Evolutionary conservation across 2,329 filamentous ascomycete genomes (phyloP).

Genomic region (Ceratocystis huliohia): DNA sequence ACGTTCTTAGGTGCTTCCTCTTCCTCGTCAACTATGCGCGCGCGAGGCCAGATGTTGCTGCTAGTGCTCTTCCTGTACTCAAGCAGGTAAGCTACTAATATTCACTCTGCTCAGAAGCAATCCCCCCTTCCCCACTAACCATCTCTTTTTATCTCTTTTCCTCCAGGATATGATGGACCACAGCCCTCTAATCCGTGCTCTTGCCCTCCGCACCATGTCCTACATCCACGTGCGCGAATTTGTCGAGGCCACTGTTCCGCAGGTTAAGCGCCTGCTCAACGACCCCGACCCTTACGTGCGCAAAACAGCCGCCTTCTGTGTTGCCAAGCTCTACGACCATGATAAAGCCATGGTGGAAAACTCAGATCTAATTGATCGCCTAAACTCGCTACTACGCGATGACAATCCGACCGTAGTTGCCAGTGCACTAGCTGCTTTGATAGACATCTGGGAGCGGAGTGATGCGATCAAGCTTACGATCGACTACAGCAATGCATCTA

Average conservation of each 20-base stretch:
- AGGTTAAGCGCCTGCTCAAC: slow-evolving; percentile 69
- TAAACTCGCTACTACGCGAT: slow-evolving; percentile 82
- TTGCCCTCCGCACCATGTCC: slow-evolving; percentile 88
- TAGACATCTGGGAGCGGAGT: slow-evolving; percentile 97
- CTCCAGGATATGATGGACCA: slow-evolving; percentile 77
- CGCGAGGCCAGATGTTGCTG: slow-evolving; percentile 82
- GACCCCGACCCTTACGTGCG: slow-evolving; percentile 91
- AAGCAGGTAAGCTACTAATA: slow-evolving; percentile 36
- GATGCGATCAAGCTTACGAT: slow-evolving; percentile 97
- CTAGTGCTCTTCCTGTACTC: slow-evolving; percentile 82
- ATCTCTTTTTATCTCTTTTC: background rate
- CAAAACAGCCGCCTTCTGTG: slow-evolving; percentile 91
- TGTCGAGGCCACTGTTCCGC: slow-evolving; percentile 75
- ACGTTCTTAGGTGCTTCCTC: slow-evolving; percentile 73
- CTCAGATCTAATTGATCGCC: slow-evolving; percentile 80
- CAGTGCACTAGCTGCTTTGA: slow-evolving; percentile 76
- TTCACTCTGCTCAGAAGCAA: background rate
- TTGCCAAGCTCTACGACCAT: slow-evolving; percentile 96
- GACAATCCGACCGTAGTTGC: slow-evolving; percentile 97
- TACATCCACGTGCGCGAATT: slow-evolving; percentile 96
- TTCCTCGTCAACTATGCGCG: slow-evolving; percentile 95
- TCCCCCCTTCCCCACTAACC: background rate
- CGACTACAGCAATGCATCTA: slow-evolving; percentile 92
- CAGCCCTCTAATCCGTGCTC: slow-evolving; percentile 82
- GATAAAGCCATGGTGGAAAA: slow-evolving; percentile 79